These are phyloP conservation scores for Venturiaceae sp. DNA, from an alignment of 2,329 filamentous ascomycete genomes.

Conservation along the genomic window DNA sequence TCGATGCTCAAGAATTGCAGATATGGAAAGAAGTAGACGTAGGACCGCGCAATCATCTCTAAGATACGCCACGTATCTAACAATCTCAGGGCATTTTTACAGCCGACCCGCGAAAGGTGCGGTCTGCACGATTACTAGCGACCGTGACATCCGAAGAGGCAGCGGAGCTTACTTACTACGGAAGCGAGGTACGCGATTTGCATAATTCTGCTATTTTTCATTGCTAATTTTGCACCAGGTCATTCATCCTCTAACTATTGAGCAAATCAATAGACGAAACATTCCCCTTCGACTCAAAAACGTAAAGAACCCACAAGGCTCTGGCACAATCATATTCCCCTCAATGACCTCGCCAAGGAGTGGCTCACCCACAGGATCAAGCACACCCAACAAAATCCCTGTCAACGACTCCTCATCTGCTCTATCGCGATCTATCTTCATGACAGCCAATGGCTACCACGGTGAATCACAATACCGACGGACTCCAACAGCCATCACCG, in stretches of 20 bases:
- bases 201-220: neutral
- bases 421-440: slow-evolving; percentile 8
- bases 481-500: neutral
- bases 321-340: neutral
- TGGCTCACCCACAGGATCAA: neutral
- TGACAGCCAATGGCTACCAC: slow-evolving; percentile 11
- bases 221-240: neutral
- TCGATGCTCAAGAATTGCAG: neutral
- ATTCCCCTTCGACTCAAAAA: neutral
- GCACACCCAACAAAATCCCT: neutral
- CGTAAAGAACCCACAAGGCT: neutral
- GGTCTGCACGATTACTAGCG: neutral
- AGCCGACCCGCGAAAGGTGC: neutral
- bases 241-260: neutral
- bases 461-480: slow-evolving; percentile 10
- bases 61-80: neutral
- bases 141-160: neutral
- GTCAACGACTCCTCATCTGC: neutral
- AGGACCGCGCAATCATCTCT: neutral
- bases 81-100: neutral
- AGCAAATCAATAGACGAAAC: neutral
- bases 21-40: neutral
- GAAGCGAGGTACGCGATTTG: neutral
- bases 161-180: neutral
- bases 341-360: neutral